Evolutionary conservation across 2,329 filamentous ascomycete species (phyloP), one percentile per base, ranked within the genome.

Genomic region (Fusarium coicis): DNA sequence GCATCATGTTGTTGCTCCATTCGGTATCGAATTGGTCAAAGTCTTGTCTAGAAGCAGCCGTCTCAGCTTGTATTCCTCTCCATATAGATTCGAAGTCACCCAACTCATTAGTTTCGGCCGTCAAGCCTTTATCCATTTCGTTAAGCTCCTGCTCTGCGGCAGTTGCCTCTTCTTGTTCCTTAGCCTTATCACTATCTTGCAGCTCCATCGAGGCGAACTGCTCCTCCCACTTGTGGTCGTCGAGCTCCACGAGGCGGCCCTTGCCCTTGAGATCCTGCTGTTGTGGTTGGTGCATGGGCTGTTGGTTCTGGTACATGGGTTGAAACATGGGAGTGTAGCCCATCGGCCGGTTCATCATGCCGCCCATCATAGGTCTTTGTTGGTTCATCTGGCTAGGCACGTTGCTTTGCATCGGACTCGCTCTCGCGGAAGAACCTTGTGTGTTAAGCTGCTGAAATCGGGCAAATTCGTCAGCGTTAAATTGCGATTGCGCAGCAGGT

Each of bases 161-260:
- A 67, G 87, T 87, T 70, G 84, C 83, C 73, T 93, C 92, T 59
- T 93, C 93, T 44, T 82, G 91, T 42, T 83, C 85, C 76, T 87
- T 85, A 59, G 84, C 82, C 55, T 87, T 85, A 70, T 87, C 82
- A 76, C 88, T 84, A 79, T 92, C 88, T 68, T 91, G 86, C 71
- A 92, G 84, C 80, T 96, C 94, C 80, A 98, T 91, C 82, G 96
- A 91, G 64, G 94, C 93, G 82, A 99, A 99, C 82, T 98, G 95
- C 77, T 95, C 94, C 83, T 98, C 96, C 96, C 96, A 98, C 79
- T 97, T 93, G 79, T 92, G 87, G 77, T 99, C 96, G 80, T 98
- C 94, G 30, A 98, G 89, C 84, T 98, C 96, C 18, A 98, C 92
- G 84, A 98, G 90, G 83, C 97, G 97, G 43, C 93, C 95, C 81